Percentiles rank a stretch among this genome's conserved stretches.
phyloP scores from a whole-genome alignment of 1,139 yeast genomes.

The Sugiyamaella novakii region DNA sequence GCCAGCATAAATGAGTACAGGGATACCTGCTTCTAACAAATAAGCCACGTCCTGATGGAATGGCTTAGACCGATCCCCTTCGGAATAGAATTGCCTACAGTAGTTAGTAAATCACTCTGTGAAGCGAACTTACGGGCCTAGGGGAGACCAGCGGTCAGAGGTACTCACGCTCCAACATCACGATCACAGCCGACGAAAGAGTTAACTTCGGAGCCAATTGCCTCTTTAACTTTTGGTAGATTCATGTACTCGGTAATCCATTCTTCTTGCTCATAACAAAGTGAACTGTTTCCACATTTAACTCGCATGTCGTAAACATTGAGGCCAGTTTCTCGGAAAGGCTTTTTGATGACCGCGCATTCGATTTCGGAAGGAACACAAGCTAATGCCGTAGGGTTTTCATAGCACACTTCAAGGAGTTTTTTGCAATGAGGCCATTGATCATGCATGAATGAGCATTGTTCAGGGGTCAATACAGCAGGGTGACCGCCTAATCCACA shows the following conservation, averaged over 20 bases:
- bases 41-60: constrained; percentile 64
- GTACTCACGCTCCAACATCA: constrained; percentile 53
- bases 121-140: too few species aligned
- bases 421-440: constrained; percentile 79
- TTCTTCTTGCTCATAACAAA: constrained; percentile 76
- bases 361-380: constrained; percentile 93
- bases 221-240: constrained; percentile 67
- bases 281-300: constrained; percentile 66
- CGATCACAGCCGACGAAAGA: constrained; percentile 76
- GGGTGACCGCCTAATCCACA: constrained; percentile 93
- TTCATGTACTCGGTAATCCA: constrained; percentile 71
- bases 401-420: constrained; percentile 80
- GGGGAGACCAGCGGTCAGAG: too few species aligned
- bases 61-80: constrained; percentile 67
- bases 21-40: constrained; percentile 65
- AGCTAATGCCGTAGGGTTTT: constrained; percentile 74
- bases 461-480: constrained; percentile 73
- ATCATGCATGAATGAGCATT: constrained; percentile 74
- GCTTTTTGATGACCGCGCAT: constrained; percentile 87
- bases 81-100: constrained; percentile 78
- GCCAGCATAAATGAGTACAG: constrained; percentile 82
- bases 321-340: constrained; percentile 86
- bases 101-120: constrained; percentile 34
- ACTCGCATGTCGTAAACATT: constrained; percentile 93
- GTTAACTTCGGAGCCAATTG: constrained; percentile 91